These are phyloP conservation scores for Candida dubliniensis DNA, from an alignment of 1,139 yeast genomes.

Conservation along the genomic window DNA sequence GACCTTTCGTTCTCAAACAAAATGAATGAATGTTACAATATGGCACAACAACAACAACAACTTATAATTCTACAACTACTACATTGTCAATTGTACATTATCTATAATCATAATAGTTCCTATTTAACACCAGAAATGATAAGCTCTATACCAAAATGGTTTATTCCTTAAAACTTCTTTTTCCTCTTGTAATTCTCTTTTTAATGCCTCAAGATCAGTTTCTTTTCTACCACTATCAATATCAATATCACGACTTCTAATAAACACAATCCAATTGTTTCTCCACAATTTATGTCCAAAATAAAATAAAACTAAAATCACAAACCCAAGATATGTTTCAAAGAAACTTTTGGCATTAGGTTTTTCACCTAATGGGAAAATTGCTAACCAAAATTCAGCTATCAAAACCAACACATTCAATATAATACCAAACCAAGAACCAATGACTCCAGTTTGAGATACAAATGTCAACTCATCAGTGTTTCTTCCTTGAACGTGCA, in stretches of 20 bases:
- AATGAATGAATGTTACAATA: too few species aligned
- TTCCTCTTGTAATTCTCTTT: constrained; percentile 44
- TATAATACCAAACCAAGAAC: constrained; percentile 51
- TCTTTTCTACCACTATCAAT: constrained; percentile 46
- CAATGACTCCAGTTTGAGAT: constrained; percentile 56
- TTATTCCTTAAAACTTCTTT: constrained; percentile 31
- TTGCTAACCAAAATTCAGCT: constrained; percentile 51
- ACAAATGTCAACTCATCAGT: constrained; percentile 56
- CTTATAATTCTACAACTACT: too few species aligned
- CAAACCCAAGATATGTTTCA: constrained; percentile 37
- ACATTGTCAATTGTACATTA: too few species aligned
- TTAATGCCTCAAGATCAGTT: constrained; percentile 41
- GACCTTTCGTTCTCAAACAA: too few species aligned
- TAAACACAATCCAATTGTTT: constrained; percentile 35
- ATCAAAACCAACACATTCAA: constrained; percentile 51
- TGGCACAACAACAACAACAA: too few species aligned
- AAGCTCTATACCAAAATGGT: constrained; percentile 35
- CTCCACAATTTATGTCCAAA: constrained; percentile 45
- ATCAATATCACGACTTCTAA: constrained; percentile 39
- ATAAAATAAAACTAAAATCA: constrained; percentile 36
- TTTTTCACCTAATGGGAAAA: constrained; percentile 38
- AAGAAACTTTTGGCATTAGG: constrained; percentile 40
- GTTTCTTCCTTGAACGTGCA: constrained; percentile 31
- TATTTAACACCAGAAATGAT: constrained; percentile 23
- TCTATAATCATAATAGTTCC: too few species aligned